Base-by-base conservation (phyloP, 1,284 basidiomycete species). In the Stygiomarasmius scandens region DNA sequence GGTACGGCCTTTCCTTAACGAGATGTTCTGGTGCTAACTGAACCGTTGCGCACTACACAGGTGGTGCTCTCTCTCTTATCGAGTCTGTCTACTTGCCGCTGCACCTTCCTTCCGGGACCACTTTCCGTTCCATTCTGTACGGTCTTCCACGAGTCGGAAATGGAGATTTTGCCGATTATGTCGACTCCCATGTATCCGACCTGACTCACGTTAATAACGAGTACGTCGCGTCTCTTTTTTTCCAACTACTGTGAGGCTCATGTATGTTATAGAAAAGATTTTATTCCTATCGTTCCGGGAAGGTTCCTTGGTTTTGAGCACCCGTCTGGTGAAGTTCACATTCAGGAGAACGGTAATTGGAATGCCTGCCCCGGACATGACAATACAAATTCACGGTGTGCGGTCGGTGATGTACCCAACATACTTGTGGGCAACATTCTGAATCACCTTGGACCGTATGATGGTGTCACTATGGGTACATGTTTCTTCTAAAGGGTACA, bases 61-160 rank as follows among this genome's bases (percentile, higher is more conserved):
- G 77, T n/a, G 85, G 76, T 24, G 84, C 84, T 0, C 67, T 87
- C 49, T 70, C 83, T 2, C 70, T 84, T 1, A 70, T 88, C 25
- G 70, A 76, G 47, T 67, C 66, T 14, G 66, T 77, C 8, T 75
- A 69, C 54, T 67, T 76, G 11, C 69, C 69, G 8, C 52, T 73
- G 20, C 66, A 71, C 48, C 61, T 74, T 32, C 71, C 71, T 8
- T 34, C 61, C 12, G 63, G 58, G 41, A 67, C 67, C 2, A 66
- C 59, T 19, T 67, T 75, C 60, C 71, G 58, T 52, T 67, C 67
- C 8, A 67, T 84, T 41, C 69, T 72, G 0, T 86, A 82, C 59
- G 84, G 82, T 22, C 74, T 85, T 68, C 87, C 87, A 19, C 77
- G 87, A 41, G 81, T 87, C 36, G 87, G 86, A 9, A 88, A 89